Percentiles rank a stretch among this genome's conserved stretches.
Conservation (phyloP, 2,329 filamentous ascomycete genomes). For the Curvularia verruculosa region DNA sequence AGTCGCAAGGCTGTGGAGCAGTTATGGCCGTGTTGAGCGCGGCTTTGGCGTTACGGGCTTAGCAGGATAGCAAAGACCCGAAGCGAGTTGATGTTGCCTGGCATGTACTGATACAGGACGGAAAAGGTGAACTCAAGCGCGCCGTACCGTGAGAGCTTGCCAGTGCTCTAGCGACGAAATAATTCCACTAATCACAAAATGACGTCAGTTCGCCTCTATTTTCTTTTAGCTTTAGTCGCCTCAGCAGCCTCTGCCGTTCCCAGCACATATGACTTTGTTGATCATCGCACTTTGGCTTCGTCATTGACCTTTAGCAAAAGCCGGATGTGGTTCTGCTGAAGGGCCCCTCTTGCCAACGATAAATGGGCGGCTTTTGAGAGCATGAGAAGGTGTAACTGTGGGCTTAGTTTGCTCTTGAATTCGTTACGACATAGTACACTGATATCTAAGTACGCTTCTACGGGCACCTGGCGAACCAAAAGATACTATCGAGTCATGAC, state of each 20-base stretch:
- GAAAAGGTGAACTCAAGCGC: slow-evolving; percentile 3
- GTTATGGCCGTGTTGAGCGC: not conserved
- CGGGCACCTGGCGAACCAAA: too few relatives aligned
- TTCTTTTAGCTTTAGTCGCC: not conserved
- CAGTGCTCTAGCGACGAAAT: too few relatives aligned
- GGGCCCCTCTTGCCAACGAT: not conserved
- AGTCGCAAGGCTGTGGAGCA: not conserved
- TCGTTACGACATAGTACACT: too few relatives aligned
- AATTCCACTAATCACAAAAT: too few relatives aligned
- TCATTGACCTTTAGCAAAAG: not conserved
- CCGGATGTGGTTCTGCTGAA: not conserved
- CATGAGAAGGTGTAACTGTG: not conserved
- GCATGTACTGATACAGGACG: not conserved
- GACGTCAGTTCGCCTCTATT: too few relatives aligned
- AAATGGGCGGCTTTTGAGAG: not conserved
- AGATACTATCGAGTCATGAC: too few relatives aligned
- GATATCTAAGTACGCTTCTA: too few relatives aligned
- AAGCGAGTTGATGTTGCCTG: slow-evolving; percentile 4
- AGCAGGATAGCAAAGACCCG: slow-evolving; percentile 1
- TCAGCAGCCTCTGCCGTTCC: not conserved
- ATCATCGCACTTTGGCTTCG: not conserved
- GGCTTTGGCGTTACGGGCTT: slow-evolving; percentile 1
- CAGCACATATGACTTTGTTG: not conserved
- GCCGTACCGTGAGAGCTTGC: too few relatives aligned
- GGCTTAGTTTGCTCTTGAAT: not conserved